Evolutionary conservation across 2,329 filamentous ascomycete species (phyloP).

Genomic region (Lizonia empirigonia): DNA sequence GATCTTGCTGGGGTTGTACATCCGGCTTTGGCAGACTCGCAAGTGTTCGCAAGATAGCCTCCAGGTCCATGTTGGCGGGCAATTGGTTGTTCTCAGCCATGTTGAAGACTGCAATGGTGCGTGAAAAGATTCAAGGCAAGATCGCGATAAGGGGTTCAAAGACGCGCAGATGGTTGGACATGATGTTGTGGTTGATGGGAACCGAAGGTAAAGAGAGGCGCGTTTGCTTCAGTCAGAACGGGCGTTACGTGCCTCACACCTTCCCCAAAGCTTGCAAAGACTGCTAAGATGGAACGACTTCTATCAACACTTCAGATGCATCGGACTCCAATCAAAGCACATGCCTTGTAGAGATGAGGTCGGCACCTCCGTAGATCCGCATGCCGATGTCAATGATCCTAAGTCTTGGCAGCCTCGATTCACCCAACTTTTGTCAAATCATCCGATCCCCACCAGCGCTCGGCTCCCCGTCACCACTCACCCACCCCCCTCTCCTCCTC

Average conservation of each 20-base stretch:
- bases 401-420: conserved; percentile 35
- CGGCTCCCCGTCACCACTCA: conserved; percentile 18
- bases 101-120: neutral
- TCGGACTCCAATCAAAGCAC: neutral
- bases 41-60: conserved; percentile 44
- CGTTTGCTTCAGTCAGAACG: neutral
- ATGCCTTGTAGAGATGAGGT: conserved; percentile 1
- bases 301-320: neutral
- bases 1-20: conserved; percentile 18
- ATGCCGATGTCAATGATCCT: conserved; percentile 10
- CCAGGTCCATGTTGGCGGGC: conserved; percentile 37
- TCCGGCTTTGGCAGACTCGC: conserved; percentile 36
- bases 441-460: conserved; percentile 33
- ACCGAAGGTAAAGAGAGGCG: conserved; percentile 1
- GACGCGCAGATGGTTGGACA: conserved; percentile 1
- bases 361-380: conserved; percentile 3
- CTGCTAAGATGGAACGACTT: neutral
- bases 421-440: conserved; percentile 44
- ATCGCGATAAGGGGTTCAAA: neutral
- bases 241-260: neutral
- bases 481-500: conserved; percentile 9
- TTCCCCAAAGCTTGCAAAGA: neutral
- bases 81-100: conserved; percentile 40
- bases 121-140: neutral
- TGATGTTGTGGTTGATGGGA: conserved; percentile 1